These are phyloP conservation scores for Hymenoscyphus albidus DNA, from an alignment of 2,329 filamentous ascomycete genomes.

Conservation along the genomic window DNA sequence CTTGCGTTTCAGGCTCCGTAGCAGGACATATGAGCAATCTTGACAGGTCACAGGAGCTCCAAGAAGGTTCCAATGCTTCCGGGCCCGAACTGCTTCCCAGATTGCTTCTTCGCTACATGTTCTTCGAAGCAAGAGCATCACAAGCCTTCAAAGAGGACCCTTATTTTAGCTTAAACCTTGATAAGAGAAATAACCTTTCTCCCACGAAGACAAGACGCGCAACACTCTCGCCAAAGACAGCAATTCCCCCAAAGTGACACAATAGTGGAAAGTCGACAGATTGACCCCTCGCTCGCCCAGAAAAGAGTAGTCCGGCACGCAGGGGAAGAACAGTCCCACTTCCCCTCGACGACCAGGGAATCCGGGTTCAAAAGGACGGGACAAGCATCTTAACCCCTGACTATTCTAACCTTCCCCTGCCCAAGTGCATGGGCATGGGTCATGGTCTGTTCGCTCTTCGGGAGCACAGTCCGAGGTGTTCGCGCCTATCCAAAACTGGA, in stretches of 20 bases:
- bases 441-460: background rate
- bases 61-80: background rate
- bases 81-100: background rate
- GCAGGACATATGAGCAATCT: no score
- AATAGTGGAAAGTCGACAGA: slow-evolving; percentile 2
- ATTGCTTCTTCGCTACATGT: background rate
- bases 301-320: background rate
- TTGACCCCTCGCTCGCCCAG: background rate
- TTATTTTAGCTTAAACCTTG: background rate
- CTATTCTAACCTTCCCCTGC: background rate
- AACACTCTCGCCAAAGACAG: background rate
- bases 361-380: background rate
- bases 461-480: slow-evolving; percentile 1
- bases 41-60: background rate
- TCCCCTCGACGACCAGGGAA: background rate
- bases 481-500: background rate
- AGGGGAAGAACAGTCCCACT: background rate
- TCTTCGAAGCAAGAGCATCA: no score
- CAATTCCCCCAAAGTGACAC: background rate
- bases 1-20: no score
- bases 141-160: background rate
- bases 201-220: background rate
- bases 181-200: background rate
- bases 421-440: slow-evolving; percentile 3
- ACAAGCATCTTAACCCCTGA: slow-evolving; percentile 1